Base-by-base conservation (phyloP, 2,329 filamentous ascomycete species). In the Penicillium sp. region DNA sequence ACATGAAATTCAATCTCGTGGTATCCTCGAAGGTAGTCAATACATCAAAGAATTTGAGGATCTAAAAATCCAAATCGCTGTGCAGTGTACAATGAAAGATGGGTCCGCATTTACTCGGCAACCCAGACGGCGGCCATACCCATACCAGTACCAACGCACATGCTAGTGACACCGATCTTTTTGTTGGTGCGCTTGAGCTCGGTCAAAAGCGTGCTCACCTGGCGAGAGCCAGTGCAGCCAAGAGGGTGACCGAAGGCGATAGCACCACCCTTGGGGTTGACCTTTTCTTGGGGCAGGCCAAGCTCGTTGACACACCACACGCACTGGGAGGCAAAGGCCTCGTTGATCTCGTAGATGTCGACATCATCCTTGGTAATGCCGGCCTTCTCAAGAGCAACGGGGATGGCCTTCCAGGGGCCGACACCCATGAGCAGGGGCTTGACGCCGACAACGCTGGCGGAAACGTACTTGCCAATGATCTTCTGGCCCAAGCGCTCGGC, bases 261-360 rank as follows among this genome's bases (percentile, higher is more conserved):
- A 30, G 92, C 92, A 57, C 92, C 92, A 60, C 92, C 94, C 82
- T 96, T 96, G 65, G 92, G 92, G 79, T 97, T 97, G 69, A 99
- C 85, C 83, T 96, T 97, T 60, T 89, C 86, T 55, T 80, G 69
- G 47, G 90, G 88, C 25, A 99, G 76, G 40, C 87, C 87, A 20
- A 99, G 83, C 79, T 96, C 86, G 66, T 94, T 89, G 57, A 89
- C 84, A 74, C 91, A 96, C 88, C 89, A 97, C 61, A 97, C 74
- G 74, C 90, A 96, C 81, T 97, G 92, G 58, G 85, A 89, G 28
- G 94, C 94, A 73, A 99, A 99, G 1, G 94, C 94, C 82, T 99
- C 94, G 79, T 99, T 99, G 81, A 99, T 96, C 83, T 99, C 94
- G 68, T 84, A 97, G 68, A 97, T 92, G 71, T 97, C 94, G 27